Evolutionary conservation across 2,329 filamentous ascomycete species (phyloP).

Genomic region (Stagonosporopsis vannaccii): DNA sequence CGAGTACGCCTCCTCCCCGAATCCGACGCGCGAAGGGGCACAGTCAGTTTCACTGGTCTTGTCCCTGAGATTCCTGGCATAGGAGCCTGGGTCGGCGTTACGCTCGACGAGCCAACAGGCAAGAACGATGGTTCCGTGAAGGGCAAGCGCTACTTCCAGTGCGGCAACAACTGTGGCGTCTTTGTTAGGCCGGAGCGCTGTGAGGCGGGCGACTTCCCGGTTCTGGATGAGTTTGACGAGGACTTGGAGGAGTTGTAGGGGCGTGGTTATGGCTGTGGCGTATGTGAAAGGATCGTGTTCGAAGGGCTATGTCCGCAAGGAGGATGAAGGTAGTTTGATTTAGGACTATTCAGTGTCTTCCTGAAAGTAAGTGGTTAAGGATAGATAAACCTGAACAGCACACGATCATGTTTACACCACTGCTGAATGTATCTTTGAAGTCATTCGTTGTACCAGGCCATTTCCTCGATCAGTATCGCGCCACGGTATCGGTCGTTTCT

Average conservation of each 20-base stretch:
- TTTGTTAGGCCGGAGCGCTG: conserved; percentile 81
- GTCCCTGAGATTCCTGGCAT: conserved; percentile 76
- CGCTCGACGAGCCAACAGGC: conserved; percentile 78
- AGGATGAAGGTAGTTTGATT: background rate
- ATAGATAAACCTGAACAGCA: background rate
- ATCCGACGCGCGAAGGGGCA: conserved; percentile 73
- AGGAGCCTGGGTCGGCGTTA: conserved; percentile 73
- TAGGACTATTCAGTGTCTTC: background rate
- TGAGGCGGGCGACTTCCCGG: conserved; percentile 76
- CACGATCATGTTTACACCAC: background rate
- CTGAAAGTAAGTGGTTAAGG: too few species aligned
- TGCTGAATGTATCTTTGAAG: background rate
- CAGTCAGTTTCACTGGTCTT: conserved; percentile 74
- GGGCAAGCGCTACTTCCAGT: conserved; percentile 74
- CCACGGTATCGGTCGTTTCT: too few species aligned
- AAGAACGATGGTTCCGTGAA: conserved; percentile 81
- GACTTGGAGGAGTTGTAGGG: conserved; percentile 69
- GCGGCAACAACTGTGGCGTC: conserved; percentile 73
- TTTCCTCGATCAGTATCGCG: background rate
- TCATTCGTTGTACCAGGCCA: background rate
- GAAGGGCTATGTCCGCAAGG: background rate
- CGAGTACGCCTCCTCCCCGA: conserved; percentile 58
- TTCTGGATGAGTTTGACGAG: conserved; percentile 60
- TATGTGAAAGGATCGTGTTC: background rate
- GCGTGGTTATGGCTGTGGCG: background rate